phyloP scores from a whole-genome alignment of 345 rosid genomes.

The Pistacia integerrima region DNA sequence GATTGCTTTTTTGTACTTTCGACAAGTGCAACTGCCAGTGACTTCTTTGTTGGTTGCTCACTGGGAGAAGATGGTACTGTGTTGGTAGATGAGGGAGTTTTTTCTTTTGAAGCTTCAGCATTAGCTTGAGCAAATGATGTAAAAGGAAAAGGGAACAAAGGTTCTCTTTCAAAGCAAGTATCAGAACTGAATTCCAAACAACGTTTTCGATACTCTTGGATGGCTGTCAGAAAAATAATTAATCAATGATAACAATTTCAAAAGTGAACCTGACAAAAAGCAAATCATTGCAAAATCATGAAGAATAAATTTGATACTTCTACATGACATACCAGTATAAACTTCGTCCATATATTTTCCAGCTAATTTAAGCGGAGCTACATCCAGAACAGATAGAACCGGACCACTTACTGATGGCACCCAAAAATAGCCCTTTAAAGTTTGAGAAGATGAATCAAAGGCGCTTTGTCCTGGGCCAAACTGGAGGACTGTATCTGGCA shows the following conservation, averaged over 20 bases:
- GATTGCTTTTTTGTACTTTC: conserved; percentile 83
- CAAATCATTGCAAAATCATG: conserved; percentile 19
- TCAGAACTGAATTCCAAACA: conserved; percentile 56
- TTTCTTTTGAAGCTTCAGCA: conserved; percentile 40
- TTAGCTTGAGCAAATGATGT: conserved; percentile 38
- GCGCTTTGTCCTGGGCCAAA: conserved; percentile 20
- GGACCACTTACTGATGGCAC: too few species aligned
- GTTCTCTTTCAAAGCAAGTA: conserved; percentile 57
- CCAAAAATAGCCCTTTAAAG: background rate
- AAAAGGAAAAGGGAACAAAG: conserved; percentile 59
- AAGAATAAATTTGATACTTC: background rate
- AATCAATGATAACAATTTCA: conserved; percentile 18
- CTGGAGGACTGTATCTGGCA: conserved; percentile 32
- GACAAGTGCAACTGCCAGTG: conserved; percentile 82
- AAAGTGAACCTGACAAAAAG: conserved; percentile 11
- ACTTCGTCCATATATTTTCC: too few species aligned
- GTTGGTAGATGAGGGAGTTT: conserved; percentile 27
- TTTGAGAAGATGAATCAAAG: conserved; percentile 25
- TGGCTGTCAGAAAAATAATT: conserved; percentile 51
- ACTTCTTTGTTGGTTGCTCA: conserved; percentile 66
- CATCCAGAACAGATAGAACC: too few species aligned
- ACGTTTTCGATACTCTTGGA: conserved; percentile 56
- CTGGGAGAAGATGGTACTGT: conserved; percentile 36
- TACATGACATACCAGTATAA: too few species aligned
- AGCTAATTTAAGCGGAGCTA: too few species aligned